Percentiles rank a stretch among this genome's conserved stretches.
Evolutionary conservation across 2,329 filamentous ascomycete genomes (phyloP).

Genomic region (Blumeria graminis): DNA sequence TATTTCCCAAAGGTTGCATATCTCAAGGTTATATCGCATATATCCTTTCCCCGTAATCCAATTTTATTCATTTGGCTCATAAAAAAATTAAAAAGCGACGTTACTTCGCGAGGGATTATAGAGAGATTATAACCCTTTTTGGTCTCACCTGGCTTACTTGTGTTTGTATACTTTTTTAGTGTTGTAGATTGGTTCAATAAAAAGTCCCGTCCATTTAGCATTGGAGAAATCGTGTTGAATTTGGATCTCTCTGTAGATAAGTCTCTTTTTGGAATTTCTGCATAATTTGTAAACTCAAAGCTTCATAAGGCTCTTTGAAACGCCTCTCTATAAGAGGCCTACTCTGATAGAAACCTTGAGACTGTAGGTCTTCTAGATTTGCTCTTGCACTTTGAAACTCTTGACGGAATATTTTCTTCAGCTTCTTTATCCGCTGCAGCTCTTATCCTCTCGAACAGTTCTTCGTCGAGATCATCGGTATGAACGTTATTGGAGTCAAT

Average conservation of each 20-base stretch:
- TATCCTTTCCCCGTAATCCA: background rate
- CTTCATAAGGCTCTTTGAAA: background rate
- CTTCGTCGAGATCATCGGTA: background rate
- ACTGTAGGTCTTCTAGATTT: background rate
- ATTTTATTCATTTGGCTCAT: background rate
- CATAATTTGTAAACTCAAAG: too few species aligned
- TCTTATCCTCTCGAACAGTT: background rate
- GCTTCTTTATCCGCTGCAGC: background rate
- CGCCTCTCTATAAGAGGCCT: background rate
- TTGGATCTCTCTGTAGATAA: too few species aligned
- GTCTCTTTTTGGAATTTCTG: too few species aligned
- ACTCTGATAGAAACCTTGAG: background rate
- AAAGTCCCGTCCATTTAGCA: background rate
- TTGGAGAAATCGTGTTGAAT: background rate
- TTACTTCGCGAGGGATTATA: background rate
- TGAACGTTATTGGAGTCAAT: background rate
- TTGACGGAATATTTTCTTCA: background rate
- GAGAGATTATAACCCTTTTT: background rate
- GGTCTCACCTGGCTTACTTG: background rate
- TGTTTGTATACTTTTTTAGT: background rate
- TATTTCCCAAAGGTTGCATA: background rate
- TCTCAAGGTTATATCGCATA: background rate
- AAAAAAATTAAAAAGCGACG: background rate
- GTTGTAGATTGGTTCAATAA: background rate
- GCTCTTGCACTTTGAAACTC: background rate